Base-by-base conservation (phyloP, 1,284 basidiomycete species). In the Apiotrichum porosum region DNA sequence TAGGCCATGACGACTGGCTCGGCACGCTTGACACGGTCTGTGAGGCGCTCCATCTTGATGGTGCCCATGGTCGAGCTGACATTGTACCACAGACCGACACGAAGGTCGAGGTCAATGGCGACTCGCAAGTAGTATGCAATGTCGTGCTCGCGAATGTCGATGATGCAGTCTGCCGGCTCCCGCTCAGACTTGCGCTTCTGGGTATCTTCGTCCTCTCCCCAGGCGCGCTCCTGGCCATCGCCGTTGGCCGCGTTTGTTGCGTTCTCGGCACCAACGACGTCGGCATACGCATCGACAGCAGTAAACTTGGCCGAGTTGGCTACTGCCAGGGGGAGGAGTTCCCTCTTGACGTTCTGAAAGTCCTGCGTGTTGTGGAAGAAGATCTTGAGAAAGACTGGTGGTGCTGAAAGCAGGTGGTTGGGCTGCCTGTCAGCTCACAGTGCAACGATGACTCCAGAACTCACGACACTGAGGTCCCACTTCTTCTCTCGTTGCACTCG, bases 1-100 rank as follows among this genome's bases (percentile, higher is more conserved):
- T 82, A 99, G 0, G 95, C 95, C 88, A 99, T 89, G 49, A 99
- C 92, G 41, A 98, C 92, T 0, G 95, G 95, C 66, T 99, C 95
- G 28, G 95, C 92, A 82, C 95, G 93, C 72, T 97, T 94, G 56
- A 98, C 93, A 54, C 91, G 83, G 58, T 93, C 87, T 12, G 78
- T 75, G 49, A 97, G 81, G 36, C 76, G 81, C 37, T 74, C 76
- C 69, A 97, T 83, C n/a, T 76, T 76, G 14, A 92, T 88, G 47
- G 85, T 80, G 5, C 92, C 92, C 18, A 85, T 84, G 2, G 81
- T 79, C 60, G 94, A 93, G 12, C 82, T 82, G 47, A 99, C 84
- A 1, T 81, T 79, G 69, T 99, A 99, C 95, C 95, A 99, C 28
- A 98, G 77, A 49, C 95, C 95, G 47, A 97, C 93, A 42, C 95